Conservation (phyloP, 805 yeast species). For the Zygotorulaspora florentina region DNA sequence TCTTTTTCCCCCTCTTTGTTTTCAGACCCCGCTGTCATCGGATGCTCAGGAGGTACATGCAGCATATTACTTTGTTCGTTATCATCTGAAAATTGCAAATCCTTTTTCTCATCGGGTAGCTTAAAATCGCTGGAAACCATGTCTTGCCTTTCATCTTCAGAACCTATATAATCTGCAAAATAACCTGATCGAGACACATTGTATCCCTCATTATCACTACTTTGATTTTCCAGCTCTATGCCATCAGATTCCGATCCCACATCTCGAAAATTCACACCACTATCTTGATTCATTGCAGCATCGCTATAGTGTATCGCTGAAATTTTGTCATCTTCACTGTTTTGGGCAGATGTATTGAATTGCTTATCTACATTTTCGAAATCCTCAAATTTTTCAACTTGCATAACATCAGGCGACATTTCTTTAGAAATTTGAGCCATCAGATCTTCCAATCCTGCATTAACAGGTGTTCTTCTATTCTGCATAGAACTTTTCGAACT, state of each 20-base stretch:
- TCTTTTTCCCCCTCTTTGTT: background rate
- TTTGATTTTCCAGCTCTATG: slow-evolving; percentile 4
- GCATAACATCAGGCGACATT: slow-evolving; percentile 24
- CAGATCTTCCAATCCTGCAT: slow-evolving; percentile 29
- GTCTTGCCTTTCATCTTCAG: slow-evolving; percentile 4
- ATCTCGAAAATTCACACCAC: background rate
- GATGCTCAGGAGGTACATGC: background rate
- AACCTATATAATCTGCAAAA: slow-evolving; percentile 15
- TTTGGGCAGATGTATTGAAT: too few species aligned
- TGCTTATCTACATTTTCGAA: background rate
- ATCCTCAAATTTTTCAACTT: slow-evolving; percentile 1
- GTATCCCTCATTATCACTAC: slow-evolving; percentile 14
- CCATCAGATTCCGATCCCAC: background rate
- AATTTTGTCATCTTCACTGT: too few species aligned
- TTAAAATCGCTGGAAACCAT: too few species aligned
- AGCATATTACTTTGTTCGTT: too few species aligned
- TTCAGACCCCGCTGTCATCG: background rate
- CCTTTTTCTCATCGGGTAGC: background rate
- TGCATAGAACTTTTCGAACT: slow-evolving; percentile 9
- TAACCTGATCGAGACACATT: slow-evolving; percentile 24
- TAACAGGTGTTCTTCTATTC: slow-evolving; percentile 16
- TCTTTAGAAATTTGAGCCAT: slow-evolving; percentile 34
- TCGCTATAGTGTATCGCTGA: too few species aligned
- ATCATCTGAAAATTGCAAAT: background rate
- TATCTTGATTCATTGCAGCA: too few species aligned